Base-by-base conservation (phyloP, 2,329 filamentous ascomycete species). In the Diaporthe vaccinii region DNA sequence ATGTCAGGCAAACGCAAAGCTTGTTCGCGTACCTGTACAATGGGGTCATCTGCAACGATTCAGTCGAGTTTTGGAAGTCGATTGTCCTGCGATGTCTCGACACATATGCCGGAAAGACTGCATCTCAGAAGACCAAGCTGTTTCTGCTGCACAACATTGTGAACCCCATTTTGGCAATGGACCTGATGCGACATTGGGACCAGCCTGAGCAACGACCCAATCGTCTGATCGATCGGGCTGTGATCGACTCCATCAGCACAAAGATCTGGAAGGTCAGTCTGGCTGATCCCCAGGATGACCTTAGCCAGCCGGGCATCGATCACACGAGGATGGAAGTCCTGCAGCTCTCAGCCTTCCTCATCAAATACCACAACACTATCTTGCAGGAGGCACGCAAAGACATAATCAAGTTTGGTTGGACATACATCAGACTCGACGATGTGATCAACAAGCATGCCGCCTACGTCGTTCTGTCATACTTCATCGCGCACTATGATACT, bases 351-450 rank as follows among this genome's bases (percentile, higher is more conserved):
- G 96, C 97, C 0, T 92, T 99, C 87, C 88, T 99, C 53, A 93
- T 99, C 84, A 99, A 99, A 82, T 98, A 98, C 80, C 95, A 99
- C 80, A 92, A 96, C 80, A 91, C 91, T 44, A 94, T 95, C 72
- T 90, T 99, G 1, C 94, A 97, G 79, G 97, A 98, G 80, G 93
- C 95, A 3, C 92, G 97, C 51, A 99, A 99, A 84, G 97, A 99
- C 78, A 96, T 99, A 77, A 99, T 99, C 81, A 98, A 98, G 84
- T 99, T 98, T 84, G 96, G 95, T 4, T 99, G 97, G 97, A 98
- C 96, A 25, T 98, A 98, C 82, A 99, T 99, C 80, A 92, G 95
- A 34, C 90, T 99, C n/a, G 97, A 99, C 81, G 97, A 99, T 83
- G 94, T 98, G 74, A 98, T 99, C 86, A 99, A 98, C 87, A 99